phyloP scores from a whole-genome alignment of 1,284 basidiomycete species.

The Malassezia vespertilionis region DNA sequence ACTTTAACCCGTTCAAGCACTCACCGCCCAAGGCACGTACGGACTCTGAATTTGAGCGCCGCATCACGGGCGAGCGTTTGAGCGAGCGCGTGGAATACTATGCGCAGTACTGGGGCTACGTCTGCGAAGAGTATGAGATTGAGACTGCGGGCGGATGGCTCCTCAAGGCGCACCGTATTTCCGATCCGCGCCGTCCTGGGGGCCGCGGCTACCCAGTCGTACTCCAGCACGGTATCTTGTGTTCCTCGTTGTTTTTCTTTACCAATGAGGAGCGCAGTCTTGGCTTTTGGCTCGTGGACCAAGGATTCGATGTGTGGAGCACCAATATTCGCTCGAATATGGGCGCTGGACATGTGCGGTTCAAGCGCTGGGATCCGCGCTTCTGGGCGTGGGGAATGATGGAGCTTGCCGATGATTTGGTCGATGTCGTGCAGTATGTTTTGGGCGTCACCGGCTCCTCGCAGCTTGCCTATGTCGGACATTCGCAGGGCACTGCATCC shows the following conservation, averaged over 20 bases:
- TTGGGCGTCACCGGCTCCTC: slow-evolving; percentile 30
- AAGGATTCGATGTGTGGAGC: slow-evolving; percentile 46
- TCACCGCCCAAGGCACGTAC: slow-evolving; percentile 28
- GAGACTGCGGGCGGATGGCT: slow-evolving; percentile 44
- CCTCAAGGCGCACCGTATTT: slow-evolving; percentile 44
- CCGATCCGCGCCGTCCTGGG: slow-evolving; percentile 39
- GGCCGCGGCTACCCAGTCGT: slow-evolving; percentile 42
- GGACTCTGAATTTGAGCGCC: slow-evolving; percentile 43
- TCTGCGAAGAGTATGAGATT: slow-evolving; percentile 46
- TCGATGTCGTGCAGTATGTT: slow-evolving; percentile 43
- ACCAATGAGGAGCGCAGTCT: slow-evolving; percentile 43
- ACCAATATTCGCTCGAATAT: slow-evolving; percentile 46
- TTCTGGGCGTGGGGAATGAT: slow-evolving; percentile 47
- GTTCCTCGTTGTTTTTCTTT: slow-evolving; percentile 42
- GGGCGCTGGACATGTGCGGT: slow-evolving; percentile 41
- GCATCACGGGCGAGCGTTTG: slow-evolving; percentile 44
- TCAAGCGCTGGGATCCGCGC: slow-evolving; percentile 37
- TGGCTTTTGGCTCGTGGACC: slow-evolving; percentile 47
- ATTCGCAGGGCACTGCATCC: slow-evolving; percentile 43
- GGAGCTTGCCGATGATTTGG: slow-evolving; percentile 42
- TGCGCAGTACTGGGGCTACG: slow-evolving; percentile 47
- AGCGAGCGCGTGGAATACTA: slow-evolving; percentile 41
- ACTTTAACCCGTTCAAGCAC: slow-evolving; percentile 42
- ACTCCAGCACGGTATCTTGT: slow-evolving; percentile 46
- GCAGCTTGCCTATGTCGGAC: slow-evolving; percentile 42